A percentile compares a stretch with the other conserved stretches of the same genome.
phyloP scores from a whole-genome alignment of 1,139 yeast species.

The Pichia sp. region DNA sequence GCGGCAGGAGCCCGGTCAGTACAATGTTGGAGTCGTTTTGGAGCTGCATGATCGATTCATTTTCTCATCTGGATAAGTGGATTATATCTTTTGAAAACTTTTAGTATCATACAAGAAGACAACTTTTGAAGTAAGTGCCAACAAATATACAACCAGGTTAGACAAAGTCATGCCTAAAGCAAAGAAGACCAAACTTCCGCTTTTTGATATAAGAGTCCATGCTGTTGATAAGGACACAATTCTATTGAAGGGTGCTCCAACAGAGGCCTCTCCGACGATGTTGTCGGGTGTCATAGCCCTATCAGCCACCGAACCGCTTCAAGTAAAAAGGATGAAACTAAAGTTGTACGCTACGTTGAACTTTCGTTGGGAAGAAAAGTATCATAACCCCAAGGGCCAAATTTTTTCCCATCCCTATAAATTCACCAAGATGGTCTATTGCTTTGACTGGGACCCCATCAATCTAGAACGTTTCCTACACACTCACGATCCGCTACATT shows the following conservation, averaged over 20 bases:
- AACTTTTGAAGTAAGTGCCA: no score
- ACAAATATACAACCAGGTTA: not conserved
- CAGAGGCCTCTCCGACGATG: conserved; percentile 73
- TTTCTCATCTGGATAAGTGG: not conserved
- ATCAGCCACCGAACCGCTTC: conserved; percentile 70
- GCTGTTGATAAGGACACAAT: conserved; percentile 76
- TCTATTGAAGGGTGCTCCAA: conserved; percentile 70
- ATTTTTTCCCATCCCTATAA: conserved; percentile 47
- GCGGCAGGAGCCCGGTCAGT: not conserved
- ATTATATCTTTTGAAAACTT: not conserved
- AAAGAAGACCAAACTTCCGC: conserved; percentile 36
- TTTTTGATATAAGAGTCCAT: conserved; percentile 59
- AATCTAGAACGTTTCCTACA: conserved; percentile 40
- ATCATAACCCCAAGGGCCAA: conserved; percentile 42
- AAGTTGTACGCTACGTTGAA: conserved; percentile 62
- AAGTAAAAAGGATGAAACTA: conserved; percentile 58
- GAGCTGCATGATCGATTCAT: not conserved
- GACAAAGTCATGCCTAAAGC: conserved; percentile 16
- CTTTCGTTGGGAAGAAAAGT: conserved; percentile 52
- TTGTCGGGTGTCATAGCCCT: conserved; percentile 75
- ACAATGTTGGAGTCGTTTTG: not conserved
- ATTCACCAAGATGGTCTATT: conserved; percentile 64
- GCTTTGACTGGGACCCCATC: conserved; percentile 69
- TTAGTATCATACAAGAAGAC: no score
- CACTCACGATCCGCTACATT: conserved; percentile 17